Conservation (phyloP, 2,329 filamentous ascomycete genomes). For the Huntiella bhutanensis region DNA sequence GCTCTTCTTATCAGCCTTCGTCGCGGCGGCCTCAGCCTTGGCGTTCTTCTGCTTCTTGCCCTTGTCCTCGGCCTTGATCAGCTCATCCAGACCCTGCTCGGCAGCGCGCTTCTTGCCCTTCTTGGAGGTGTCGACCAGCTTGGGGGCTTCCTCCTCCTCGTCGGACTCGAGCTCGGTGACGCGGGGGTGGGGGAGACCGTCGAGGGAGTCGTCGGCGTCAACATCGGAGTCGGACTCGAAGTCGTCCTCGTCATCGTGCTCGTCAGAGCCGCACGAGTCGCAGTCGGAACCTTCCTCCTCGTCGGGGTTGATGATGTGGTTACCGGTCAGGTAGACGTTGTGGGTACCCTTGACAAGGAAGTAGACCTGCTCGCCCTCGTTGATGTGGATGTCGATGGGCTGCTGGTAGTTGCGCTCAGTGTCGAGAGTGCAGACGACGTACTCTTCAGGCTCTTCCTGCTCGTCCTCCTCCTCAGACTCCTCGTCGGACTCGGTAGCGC, state of each 20-base stretch:
- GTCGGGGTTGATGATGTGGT: slow-evolving; percentile 65
- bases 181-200: slow-evolving; percentile 59
- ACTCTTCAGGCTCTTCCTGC: slow-evolving; percentile 59
- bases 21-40: slow-evolving; percentile 50
- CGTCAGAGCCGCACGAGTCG: slow-evolving; percentile 15
- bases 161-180: slow-evolving; percentile 67
- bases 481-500: slow-evolving; percentile 40
- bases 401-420: slow-evolving; percentile 87
- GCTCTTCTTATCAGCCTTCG: slow-evolving; percentile 65
- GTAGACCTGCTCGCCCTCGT: slow-evolving; percentile 74
- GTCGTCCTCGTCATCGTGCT: slow-evolving; percentile 53
- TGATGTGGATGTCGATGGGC: slow-evolving; percentile 78
- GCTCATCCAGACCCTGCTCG: slow-evolving; percentile 60
- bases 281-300: slow-evolving; percentile 41
- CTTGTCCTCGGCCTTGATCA: slow-evolving; percentile 62
- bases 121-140: slow-evolving; percentile 34
- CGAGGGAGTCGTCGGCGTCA: slow-evolving; percentile 58
- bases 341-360: slow-evolving; percentile 84
- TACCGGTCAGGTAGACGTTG: slow-evolving; percentile 81
- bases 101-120: slow-evolving; percentile 86
- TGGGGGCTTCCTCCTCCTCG: slow-evolving; percentile 52
- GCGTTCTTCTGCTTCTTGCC: slow-evolving; percentile 99
- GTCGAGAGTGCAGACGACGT: slow-evolving; percentile 89
- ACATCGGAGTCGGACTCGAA: slow-evolving; percentile 41
- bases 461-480: slow-evolving; percentile 37